A percentile compares a stretch with the other conserved stretches of the same genome.
phyloP scores from a whole-genome alignment of 345 rosid species.

The Erysimum cheiranthoides region DNA sequence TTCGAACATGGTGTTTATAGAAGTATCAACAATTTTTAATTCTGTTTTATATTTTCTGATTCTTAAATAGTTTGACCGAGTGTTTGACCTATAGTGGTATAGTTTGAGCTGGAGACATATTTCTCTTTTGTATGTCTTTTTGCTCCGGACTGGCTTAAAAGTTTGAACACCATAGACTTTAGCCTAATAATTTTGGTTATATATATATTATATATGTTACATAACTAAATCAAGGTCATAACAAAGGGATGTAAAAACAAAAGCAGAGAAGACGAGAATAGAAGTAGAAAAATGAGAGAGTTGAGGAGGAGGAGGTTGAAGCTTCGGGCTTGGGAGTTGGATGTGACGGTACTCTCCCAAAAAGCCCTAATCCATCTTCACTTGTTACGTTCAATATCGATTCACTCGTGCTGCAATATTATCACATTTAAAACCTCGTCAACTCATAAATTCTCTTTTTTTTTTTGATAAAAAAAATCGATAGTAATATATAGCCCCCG shows the following conservation, averaged over 20 bases:
- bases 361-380: slow-evolving; percentile 46
- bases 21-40: background rate
- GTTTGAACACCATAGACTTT: too few species aligned
- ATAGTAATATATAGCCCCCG: too few species aligned
- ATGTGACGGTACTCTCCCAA: slow-evolving; percentile 44
- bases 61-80: too few species aligned
- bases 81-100: too few species aligned
- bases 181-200: slow-evolving; percentile 5
- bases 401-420: slow-evolving; percentile 45
- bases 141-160: too few species aligned
- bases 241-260: slow-evolving; percentile 15
- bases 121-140: too few species aligned
- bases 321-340: slow-evolving; percentile 47
- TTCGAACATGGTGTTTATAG: background rate
- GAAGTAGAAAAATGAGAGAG: slow-evolving; percentile 23
- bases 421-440: slow-evolving; percentile 2
- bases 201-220: background rate
- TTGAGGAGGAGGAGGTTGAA: slow-evolving; percentile 33
- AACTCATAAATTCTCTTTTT: slow-evolving; percentile 13
- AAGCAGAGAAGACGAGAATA: slow-evolving; percentile 23
- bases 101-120: too few species aligned
- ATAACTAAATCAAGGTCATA: slow-evolving; percentile 5
- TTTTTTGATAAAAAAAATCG: too few species aligned
- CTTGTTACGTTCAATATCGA: slow-evolving; percentile 43
- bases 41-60: too few species aligned